These are phyloP conservation scores for Trichophyton rubrum DNA, from an alignment of 2,329 filamentous ascomycete genomes.

Conservation along the genomic window DNA sequence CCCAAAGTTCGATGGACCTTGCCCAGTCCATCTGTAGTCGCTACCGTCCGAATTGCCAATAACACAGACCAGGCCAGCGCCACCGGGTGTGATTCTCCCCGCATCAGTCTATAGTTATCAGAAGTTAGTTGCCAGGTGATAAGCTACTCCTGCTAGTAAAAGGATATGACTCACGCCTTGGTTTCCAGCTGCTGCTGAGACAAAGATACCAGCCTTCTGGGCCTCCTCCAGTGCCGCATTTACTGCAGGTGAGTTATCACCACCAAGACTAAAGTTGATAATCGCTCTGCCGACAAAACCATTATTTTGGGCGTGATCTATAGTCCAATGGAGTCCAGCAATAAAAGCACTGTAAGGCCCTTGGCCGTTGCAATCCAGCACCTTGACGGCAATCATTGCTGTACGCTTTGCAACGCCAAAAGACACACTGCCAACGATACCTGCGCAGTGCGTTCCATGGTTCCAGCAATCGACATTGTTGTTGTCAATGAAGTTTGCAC, in stretches of 20 bases:
- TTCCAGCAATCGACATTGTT: slow-evolving; percentile 18
- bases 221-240: slow-evolving; percentile 29
- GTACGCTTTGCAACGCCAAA: slow-evolving; percentile 30
- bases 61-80: slow-evolving; percentile 26
- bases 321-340: slow-evolving; percentile 35
- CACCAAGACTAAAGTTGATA: slow-evolving; percentile 29
- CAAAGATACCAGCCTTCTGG: slow-evolving; percentile 26
- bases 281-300: slow-evolving; percentile 20
- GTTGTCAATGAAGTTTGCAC: slow-evolving; percentile 21
- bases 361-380: slow-evolving; percentile 33
- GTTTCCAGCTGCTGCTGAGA: slow-evolving; percentile 33
- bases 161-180: slow-evolving; percentile 15
- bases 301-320: slow-evolving; percentile 21
- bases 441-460: slow-evolving; percentile 31
- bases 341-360: slow-evolving; percentile 38
- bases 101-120: slow-evolving; percentile 18
- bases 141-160: not conserved
- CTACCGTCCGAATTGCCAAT: slow-evolving; percentile 26
- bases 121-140: not conserved
- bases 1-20: slow-evolving; percentile 28
- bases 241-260: slow-evolving; percentile 22
- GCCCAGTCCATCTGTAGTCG: slow-evolving; percentile 21
- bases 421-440: slow-evolving; percentile 23
- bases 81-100: slow-evolving; percentile 26
- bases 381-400: slow-evolving; percentile 38